Evolutionary conservation across 2,329 filamentous ascomycete species (phyloP), one percentile per base, ranked within the genome.

Genomic region (Grosmannia huntii): DNA sequence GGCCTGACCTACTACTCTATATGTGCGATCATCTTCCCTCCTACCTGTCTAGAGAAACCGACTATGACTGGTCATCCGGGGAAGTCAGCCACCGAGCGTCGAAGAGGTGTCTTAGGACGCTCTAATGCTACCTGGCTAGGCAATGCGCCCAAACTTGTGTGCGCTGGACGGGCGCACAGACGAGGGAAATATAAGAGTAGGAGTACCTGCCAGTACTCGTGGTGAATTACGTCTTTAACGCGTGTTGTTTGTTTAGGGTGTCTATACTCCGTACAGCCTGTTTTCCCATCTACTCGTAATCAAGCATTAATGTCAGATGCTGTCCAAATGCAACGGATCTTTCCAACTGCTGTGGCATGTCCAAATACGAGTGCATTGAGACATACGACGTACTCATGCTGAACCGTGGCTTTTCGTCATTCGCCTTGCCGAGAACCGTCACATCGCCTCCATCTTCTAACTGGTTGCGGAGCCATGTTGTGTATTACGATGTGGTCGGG

Each of bases 51-150:
- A 19, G 38, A 41, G 38, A 41, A 16, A 6, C 5, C 14, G 14
- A 16, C 19, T 41, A 16, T 41, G 14, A 4, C 19, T 41, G 38
- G 12, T 4, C 11, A 55, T 41, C 27, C 31, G 21, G 23, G 38
- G 38, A 41, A n/a, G n/a, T n/a, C 14, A 16, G 27, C 36, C 60
- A 57, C 60, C 60, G 53, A 53, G 59, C 53, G 63, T 60, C 63
- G 62, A 65, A 63, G 62, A 62, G 52, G 60, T 60, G 57, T 57
- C 58, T 38, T 50, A 53, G 57, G 54, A 50, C n/a, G 38, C 55
- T 55, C 53, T 52, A 36, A 55, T 52, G 27, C 23, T 56, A 48
- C 53, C 51, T 19, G 16, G 38, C 38, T n/a, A 41, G 38, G 38
- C 16, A 16, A 41, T 41, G 38, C 38, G 16, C 38, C 38, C 14